A percentile compares a stretch with the other conserved stretches of the same genome.
Conservation (phyloP, 1,284 basidiomycete species). For the Cutaneotrichosporon sp. region DNA sequence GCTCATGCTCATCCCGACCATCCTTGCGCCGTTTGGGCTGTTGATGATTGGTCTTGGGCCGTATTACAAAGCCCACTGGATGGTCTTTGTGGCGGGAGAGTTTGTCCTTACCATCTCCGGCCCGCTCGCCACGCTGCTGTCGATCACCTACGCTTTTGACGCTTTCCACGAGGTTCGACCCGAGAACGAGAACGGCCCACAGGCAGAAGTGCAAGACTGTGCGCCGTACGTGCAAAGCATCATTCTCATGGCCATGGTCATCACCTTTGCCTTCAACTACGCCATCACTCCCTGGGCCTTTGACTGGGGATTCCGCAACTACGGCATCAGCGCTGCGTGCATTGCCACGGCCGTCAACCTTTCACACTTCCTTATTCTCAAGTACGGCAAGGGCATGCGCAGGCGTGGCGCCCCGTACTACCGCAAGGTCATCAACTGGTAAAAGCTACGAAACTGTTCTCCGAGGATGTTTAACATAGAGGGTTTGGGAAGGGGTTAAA, state of each 20-base stretch:
- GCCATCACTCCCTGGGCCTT: conserved; percentile 25
- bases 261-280: conserved; percentile 14
- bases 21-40: conserved; percentile 16
- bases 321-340: conserved; percentile 12
- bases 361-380: conserved; percentile 9
- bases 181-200: conserved; percentile 10
- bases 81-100: conserved; percentile 23
- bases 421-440: conserved; percentile 18
- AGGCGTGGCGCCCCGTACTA: conserved; percentile 9
- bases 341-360: conserved; percentile 11
- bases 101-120: conserved; percentile 22
- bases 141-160: conserved; percentile 20
- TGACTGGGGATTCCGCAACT: conserved; percentile 18
- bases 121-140: conserved; percentile 19
- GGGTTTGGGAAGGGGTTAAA: no score
- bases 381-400: conserved; percentile 13
- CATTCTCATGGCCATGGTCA: conserved; percentile 19
- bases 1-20: conserved; percentile 14
- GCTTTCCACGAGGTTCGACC: conserved; percentile 13
- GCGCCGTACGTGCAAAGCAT: conserved; percentile 21
- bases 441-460: not conserved
- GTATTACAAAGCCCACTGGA: conserved; percentile 23
- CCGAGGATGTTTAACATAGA: no score
- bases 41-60: conserved; percentile 27
- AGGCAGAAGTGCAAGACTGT: conserved; percentile 12